phyloP scores from a whole-genome alignment of 129 eudicot species.

The Lactuca saligna region DNA sequence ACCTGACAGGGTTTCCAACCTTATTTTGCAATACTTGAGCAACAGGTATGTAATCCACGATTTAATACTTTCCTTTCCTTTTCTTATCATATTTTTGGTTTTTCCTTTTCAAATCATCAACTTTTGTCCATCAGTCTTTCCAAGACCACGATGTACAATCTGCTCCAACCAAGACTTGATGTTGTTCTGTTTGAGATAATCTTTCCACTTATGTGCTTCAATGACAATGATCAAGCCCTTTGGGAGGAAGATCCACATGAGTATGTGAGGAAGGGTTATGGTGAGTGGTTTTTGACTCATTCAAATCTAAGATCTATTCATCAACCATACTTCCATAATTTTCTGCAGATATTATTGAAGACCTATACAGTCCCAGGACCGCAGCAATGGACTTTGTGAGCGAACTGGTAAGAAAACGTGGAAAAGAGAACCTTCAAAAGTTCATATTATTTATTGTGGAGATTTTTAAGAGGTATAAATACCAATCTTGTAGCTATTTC shows the following conservation, averaged over 20 bases:
- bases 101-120: too few relatives aligned
- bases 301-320: too few relatives aligned
- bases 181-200: conserved; percentile 80
- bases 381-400: conserved; percentile 98
- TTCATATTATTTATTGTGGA: conserved; percentile 74
- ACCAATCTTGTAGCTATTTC: conserved; percentile 1
- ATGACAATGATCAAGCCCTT: conserved; percentile 78
- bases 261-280: conserved; percentile 96
- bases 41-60: conserved; percentile 46
- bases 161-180: conserved; percentile 80
- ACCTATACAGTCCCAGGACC: conserved; percentile 92
- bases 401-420: conserved; percentile 93
- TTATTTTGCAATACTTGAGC: conserved; percentile 78
- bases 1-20: conserved; percentile 86
- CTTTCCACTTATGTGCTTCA: conserved; percentile 95
- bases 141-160: conserved; percentile 62
- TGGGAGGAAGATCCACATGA: conserved; percentile 99
- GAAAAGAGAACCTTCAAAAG: conserved; percentile 89
- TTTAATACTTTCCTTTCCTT: background rate
- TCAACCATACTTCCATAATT: too few relatives aligned
- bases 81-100: background rate
- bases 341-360: conserved; percentile 81
- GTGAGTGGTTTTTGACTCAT: conserved; percentile 36
- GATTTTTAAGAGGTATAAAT: conserved; percentile 64
- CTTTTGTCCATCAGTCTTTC: conserved; percentile 47